Conservation (phyloP, 495 filamentous ascomycete genomes). For the Aspergillus bridgeri region DNA sequence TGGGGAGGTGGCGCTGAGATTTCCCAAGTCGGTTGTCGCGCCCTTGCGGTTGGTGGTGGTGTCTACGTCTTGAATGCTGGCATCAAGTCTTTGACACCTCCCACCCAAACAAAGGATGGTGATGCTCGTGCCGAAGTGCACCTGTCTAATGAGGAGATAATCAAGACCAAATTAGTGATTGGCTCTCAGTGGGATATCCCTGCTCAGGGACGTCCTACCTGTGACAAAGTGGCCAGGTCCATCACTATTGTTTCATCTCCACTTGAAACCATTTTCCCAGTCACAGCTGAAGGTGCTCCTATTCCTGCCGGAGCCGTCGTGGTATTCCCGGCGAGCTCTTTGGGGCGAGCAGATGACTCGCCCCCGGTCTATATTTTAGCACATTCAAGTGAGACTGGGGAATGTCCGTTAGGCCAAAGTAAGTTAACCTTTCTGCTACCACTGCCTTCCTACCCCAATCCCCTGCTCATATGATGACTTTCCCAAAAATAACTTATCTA, state of each 20-base stretch:
- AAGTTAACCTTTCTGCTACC: constrained; percentile 45
- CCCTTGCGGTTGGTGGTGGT: constrained; percentile 86
- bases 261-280: constrained; percentile 64
- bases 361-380: constrained; percentile 69
- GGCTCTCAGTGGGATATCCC: constrained; percentile 45
- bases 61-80: constrained; percentile 81
- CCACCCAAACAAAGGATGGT: constrained; percentile 13
- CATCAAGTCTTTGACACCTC: constrained; percentile 38
- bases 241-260: constrained; percentile 69
- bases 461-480: constrained; percentile 70
- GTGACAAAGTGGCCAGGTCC: constrained; percentile 35
- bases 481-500: constrained; percentile 92
- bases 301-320: constrained; percentile 71
- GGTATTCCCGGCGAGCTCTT: constrained; percentile 58
- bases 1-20: constrained; percentile 94
- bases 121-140: constrained; percentile 39
- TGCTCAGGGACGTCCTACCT: constrained; percentile 10
- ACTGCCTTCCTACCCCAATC: constrained; percentile 10
- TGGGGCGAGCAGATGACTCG: constrained; percentile 30
- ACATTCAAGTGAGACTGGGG: constrained; percentile 83
- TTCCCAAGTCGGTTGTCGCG: constrained; percentile 86
- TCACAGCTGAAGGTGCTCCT: constrained; percentile 68
- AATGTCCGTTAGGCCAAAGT: constrained; percentile 86
- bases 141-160: constrained; percentile 57
- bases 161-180: constrained; percentile 57